Conservation (phyloP, 805 yeast species). For the Saccharomycopsis olivae region DNA sequence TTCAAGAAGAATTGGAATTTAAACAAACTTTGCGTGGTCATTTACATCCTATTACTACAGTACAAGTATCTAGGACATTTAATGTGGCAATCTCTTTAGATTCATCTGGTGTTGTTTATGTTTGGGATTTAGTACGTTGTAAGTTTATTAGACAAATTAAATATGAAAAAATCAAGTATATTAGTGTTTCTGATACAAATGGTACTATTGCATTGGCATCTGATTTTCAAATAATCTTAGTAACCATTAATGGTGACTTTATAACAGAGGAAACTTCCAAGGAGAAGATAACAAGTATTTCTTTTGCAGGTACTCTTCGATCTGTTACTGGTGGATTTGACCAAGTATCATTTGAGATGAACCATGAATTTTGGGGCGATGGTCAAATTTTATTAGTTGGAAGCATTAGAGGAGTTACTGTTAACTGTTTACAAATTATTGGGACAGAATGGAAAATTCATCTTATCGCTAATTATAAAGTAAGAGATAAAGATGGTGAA, state of each 20-base stretch:
- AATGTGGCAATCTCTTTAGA: constrained; percentile 48
- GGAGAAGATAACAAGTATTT: constrained; percentile 15
- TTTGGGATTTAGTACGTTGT: constrained; percentile 56
- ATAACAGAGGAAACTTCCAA: constrained; percentile 20
- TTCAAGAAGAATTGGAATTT: constrained; percentile 27
- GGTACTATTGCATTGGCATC: constrained; percentile 40
- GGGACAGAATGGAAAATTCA: constrained; percentile 21
- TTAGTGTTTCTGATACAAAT: constrained; percentile 41
- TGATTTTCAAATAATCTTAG: constrained; percentile 26
- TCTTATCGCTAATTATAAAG: constrained; percentile 23
- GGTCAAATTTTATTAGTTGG: constrained; percentile 30
- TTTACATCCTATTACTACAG: constrained; percentile 31
- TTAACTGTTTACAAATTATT: constrained; percentile 23
- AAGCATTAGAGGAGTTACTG: constrained; percentile 22
- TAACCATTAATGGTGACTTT: constrained; percentile 44
- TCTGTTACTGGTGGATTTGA: constrained; percentile 22
- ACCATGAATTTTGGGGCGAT: constrained; percentile 31
- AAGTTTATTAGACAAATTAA: constrained; percentile 34
- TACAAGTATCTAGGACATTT: constrained; percentile 41
- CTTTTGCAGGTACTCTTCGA: constrained; percentile 21
- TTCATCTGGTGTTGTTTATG: constrained; percentile 37
- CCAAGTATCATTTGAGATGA: constrained; percentile 22
- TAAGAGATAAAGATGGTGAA: constrained; percentile 18
- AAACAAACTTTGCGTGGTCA: constrained; percentile 50
- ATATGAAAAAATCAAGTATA: constrained; percentile 21